These are phyloP conservation scores for Arthrinium phaeospermum DNA, from an alignment of 2,329 filamentous ascomycete genomes.

Conservation along the genomic window DNA sequence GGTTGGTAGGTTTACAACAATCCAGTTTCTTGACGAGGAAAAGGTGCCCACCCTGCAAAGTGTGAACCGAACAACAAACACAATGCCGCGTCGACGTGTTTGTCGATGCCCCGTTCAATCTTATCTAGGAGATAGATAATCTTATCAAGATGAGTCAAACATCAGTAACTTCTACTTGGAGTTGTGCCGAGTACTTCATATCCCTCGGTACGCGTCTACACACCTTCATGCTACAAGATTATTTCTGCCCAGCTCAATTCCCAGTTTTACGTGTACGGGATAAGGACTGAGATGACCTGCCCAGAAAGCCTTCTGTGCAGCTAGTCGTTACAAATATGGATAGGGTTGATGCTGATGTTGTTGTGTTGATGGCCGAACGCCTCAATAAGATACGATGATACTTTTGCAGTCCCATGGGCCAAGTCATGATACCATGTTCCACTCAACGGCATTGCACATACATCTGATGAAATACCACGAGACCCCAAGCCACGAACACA, in stretches of 20 bases:
- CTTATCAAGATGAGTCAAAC: background rate
- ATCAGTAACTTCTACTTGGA: background rate
- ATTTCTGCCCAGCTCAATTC: background rate
- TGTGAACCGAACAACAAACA: background rate
- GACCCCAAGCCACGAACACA: no score
- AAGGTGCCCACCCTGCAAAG: background rate
- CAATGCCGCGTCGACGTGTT: background rate
- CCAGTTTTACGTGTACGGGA: background rate
- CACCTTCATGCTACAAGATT: background rate
- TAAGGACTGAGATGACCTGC: no score
- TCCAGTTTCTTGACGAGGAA: background rate
- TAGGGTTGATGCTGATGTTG: background rate
- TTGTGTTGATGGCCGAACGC: background rate
- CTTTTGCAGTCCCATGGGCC: background rate
- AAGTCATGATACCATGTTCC: background rate
- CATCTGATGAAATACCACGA: background rate
- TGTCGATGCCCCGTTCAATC: background rate
- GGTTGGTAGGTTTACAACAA: background rate
- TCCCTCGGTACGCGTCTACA: background rate
- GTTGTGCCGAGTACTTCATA: background rate
- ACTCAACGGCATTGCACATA: background rate
- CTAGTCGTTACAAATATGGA: background rate
- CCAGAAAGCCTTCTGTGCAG: background rate
- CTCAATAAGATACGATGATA: background rate
- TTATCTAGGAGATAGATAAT: background rate